Base-by-base conservation (phyloP, 345 rosid species). In the Raphanus sativus region DNA sequence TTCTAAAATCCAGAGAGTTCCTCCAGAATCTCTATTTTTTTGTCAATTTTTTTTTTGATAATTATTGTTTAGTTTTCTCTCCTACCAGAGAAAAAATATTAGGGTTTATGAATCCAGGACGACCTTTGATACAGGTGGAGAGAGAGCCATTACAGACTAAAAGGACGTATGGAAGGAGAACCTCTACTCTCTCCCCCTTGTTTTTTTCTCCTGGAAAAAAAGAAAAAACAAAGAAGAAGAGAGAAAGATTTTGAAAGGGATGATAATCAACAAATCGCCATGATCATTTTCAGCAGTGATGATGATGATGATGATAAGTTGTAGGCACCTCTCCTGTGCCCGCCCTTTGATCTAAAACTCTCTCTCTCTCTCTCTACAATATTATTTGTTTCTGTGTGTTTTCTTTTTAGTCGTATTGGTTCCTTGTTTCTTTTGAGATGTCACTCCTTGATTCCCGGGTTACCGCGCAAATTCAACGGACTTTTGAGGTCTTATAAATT, bases 391-490 rank as follows among this genome's bases (percentile, higher is more conserved):
- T 62, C 63, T 28, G 5, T 65, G 21, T 38, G 0, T 16, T 63
- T 16, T 32, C 2, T 62, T 16, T 26, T 25, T 45, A 45, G n/a
- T 26, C 70, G 75, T 56, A 36, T 62, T 60, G 68, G 12, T 4
- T 56, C 65, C 38, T 30, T 64, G 17, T 54, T 73, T 72, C 12
- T 52, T 67, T 26, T 79, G 75, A 25, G n/a, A 25, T 7, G 38
- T 28, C 32, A 34, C 65, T 8, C 89, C 93, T 77, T 55, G 2
- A 78, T 13, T 82, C 76, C 42, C 87, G 94, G 89, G 71, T 86
- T 85, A 82, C 91, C 91, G 88, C 88, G 82, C 79, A 89, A 78
- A 72, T 38, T 64, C 26, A 76, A 48, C 32, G 11, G 36, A 4
- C 0, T 76, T 30, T 75, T 42, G 1, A 71, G 48, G 29, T 26